Percentiles rank a stretch among this genome's conserved stretches.
Evolutionary conservation across 2,329 filamentous ascomycete species (phyloP).

Genomic region (Colletotrichum noveboracense): DNA sequence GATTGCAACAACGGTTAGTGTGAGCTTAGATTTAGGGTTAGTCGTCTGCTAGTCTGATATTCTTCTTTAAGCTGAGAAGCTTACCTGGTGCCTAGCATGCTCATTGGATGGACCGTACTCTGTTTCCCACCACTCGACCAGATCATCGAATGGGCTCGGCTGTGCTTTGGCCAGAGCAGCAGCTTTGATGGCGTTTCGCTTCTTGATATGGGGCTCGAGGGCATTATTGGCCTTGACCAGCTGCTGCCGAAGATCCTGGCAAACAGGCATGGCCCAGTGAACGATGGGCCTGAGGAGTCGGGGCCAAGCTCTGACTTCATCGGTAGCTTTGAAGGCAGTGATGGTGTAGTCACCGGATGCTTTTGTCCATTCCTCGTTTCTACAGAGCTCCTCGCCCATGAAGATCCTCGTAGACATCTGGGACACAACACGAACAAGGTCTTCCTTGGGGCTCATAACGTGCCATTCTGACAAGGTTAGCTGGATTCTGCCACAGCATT

Average conservation of each 20-base stretch:
- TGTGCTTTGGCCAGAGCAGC: constrained; percentile 6
- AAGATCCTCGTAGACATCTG: constrained; percentile 21
- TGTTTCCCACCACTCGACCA: constrained; percentile 24
- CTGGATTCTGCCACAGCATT: not conserved
- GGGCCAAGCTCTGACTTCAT: constrained; percentile 18
- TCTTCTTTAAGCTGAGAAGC: not conserved
- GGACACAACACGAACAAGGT: constrained; percentile 1
- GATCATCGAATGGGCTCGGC: constrained; percentile 13
- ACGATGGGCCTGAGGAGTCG: constrained; percentile 15
- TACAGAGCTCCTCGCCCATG: constrained; percentile 22
- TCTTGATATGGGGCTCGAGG: constrained; percentile 15
- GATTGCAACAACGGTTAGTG: constrained; percentile 25
- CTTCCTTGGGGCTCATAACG: not conserved
- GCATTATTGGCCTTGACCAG: not conserved
- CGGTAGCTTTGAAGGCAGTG: not conserved
- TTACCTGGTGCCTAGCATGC: constrained; percentile 35
- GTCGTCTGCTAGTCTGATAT: not conserved
- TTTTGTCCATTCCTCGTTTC: constrained; percentile 18
- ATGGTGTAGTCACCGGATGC: not conserved
- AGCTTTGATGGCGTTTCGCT: not conserved
- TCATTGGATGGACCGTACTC: not conserved
- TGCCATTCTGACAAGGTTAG: constrained; percentile 11
- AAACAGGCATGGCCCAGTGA: constrained; percentile 20
- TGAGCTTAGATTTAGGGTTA: not conserved
- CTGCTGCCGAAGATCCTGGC: not conserved